These are phyloP conservation scores for Coprinellus aureogranulatus DNA, from an alignment of 768 basidiomycete genomes.

Conservation along the genomic window DNA sequence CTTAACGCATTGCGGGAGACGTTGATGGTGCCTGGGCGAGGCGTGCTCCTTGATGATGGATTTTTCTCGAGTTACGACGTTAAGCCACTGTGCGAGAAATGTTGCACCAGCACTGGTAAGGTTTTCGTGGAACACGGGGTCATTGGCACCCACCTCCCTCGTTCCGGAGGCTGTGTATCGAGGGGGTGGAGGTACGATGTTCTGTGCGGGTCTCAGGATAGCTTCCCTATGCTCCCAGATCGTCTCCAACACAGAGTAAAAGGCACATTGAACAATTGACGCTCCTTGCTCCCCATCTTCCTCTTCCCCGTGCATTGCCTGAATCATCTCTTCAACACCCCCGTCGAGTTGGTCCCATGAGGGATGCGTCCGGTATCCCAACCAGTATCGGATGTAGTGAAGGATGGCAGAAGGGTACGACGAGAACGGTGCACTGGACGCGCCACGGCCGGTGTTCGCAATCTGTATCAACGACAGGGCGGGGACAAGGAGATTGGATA, in stretches of 20 bases:
- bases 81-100: no score
- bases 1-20: background rate
- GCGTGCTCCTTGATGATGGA: background rate
- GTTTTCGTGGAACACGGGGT: no score
- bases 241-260: background rate
- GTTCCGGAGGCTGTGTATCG: no score
- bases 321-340: background rate
- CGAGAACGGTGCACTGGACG: background rate
- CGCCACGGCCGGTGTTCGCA: background rate
- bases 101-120: no score
- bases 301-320: no score
- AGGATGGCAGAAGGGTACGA: background rate
- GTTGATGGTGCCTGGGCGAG: background rate
- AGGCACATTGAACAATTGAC: background rate
- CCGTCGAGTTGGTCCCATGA: background rate
- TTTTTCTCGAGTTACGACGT: no score
- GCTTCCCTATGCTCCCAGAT: background rate
- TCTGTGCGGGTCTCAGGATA: background rate
- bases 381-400: background rate
- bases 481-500: background rate
- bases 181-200: background rate
- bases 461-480: background rate
- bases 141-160: no score
- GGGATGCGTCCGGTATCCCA: background rate
- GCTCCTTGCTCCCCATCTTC: background rate